These are phyloP conservation scores for Trichoderma atroviride DNA, from an alignment of 2,329 filamentous ascomycete genomes.

Conservation along the genomic window DNA sequence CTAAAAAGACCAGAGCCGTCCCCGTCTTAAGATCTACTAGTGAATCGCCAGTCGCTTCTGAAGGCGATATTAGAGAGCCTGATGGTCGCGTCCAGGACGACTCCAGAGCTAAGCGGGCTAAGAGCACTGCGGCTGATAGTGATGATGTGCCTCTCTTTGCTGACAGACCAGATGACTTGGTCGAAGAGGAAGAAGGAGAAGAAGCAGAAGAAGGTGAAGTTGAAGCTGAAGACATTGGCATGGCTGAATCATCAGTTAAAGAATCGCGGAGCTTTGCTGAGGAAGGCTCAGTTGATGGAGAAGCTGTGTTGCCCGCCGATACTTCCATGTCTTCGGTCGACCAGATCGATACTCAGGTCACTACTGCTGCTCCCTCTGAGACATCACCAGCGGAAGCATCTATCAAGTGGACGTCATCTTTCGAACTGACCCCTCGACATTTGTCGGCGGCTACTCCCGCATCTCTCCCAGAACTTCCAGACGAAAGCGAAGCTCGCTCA, in stretches of 20 bases:
- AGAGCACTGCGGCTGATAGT: slow-evolving; percentile 64
- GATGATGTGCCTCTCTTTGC: slow-evolving; percentile 79
- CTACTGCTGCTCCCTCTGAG: slow-evolving; percentile 56
- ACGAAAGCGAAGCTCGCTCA: slow-evolving; percentile 37
- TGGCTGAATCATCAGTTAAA: slow-evolving; percentile 31
- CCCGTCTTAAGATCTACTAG: slow-evolving; percentile 73
- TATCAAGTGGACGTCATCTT: slow-evolving; percentile 55
- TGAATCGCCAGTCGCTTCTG: slow-evolving; percentile 33
- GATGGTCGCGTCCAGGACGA: slow-evolving; percentile 65
- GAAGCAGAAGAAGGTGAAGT: neutral
- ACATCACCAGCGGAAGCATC: slow-evolving; percentile 53
- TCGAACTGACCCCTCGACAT: slow-evolving; percentile 55
- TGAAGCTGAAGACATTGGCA: slow-evolving; percentile 28
- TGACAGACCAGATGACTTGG: slow-evolving; percentile 45
- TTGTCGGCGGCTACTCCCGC: slow-evolving; percentile 55
- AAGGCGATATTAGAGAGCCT: slow-evolving; percentile 39
- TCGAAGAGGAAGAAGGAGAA: neutral
- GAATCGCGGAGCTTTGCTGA: slow-evolving; percentile 33
- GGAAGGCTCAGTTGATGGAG: slow-evolving; percentile 45
- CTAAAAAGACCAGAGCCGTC: slow-evolving; percentile 78
- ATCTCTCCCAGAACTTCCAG: slow-evolving; percentile 62
- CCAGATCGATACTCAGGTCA: slow-evolving; percentile 56
- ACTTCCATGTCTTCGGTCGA: slow-evolving; percentile 60
- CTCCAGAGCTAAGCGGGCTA: slow-evolving; percentile 74
- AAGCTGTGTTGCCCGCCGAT: slow-evolving; percentile 48